phyloP scores from a whole-genome alignment of 2,329 filamentous ascomycete species.

The Leptographium radiaticola region DNA sequence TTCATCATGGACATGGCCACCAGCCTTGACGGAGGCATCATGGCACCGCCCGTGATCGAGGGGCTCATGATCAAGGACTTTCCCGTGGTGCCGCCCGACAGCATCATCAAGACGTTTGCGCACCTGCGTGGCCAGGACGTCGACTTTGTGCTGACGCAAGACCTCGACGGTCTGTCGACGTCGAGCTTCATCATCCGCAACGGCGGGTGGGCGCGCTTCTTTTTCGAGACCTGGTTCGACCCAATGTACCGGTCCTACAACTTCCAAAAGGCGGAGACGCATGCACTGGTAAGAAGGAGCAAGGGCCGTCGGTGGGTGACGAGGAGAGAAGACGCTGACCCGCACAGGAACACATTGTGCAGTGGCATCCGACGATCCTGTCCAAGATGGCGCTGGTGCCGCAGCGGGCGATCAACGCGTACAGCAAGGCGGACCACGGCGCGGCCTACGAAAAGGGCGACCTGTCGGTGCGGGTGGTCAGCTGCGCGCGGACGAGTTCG shows the following conservation, averaged over 20 bases:
- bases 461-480: conserved; percentile 65
- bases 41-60: conserved; percentile 55
- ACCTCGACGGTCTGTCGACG: conserved; percentile 62
- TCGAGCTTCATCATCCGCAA: conserved; percentile 70
- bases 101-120: conserved; percentile 87
- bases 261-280: conserved; percentile 86
- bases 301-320: not conserved
- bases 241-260: conserved; percentile 89
- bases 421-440: conserved; percentile 44
- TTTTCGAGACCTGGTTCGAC: conserved; percentile 92
- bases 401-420: conserved; percentile 71
- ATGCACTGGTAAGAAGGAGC: conserved; percentile 59
- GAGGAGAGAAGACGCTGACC: not conserved
- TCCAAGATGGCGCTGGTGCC: conserved; percentile 84
- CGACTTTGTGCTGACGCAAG: conserved; percentile 74
- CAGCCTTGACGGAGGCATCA: conserved; percentile 57
- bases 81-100: conserved; percentile 85
- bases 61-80: conserved; percentile 71
- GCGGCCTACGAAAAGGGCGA: conserved; percentile 70
- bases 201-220: conserved; percentile 84
- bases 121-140: conserved; percentile 68
- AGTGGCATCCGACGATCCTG: conserved; percentile 95
- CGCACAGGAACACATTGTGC: conserved; percentile 66
- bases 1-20: conserved; percentile 76
- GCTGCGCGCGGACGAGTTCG: conserved; percentile 47